Percentiles rank a stretch among this genome's conserved stretches.
phyloP scores from a whole-genome alignment of 352 stramenopile genomes.

The Peronospora belbahrii region DNA sequence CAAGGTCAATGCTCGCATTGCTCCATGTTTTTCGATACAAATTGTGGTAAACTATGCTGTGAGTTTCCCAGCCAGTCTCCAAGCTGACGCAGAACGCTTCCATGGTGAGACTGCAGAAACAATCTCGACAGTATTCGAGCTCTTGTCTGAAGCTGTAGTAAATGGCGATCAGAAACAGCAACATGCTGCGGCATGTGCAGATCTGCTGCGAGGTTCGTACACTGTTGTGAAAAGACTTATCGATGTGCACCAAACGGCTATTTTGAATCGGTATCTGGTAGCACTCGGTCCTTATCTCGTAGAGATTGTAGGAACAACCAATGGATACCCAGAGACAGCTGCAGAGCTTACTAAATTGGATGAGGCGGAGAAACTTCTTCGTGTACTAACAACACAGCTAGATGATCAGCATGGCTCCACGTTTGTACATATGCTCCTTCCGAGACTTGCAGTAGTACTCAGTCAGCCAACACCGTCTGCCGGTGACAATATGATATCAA shows the following conservation, averaged over 20 bases:
- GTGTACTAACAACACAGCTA: conserved; percentile 39
- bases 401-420: conserved; percentile 32
- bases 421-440: conserved; percentile 57
- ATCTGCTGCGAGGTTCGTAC: conserved; percentile 32
- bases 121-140: conserved; percentile 16
- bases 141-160: conserved; percentile 3
- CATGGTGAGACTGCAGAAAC: conserved; percentile 29
- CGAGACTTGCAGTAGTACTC: conserved; percentile 39
- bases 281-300: conserved; percentile 36
- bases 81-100: conserved; percentile 24
- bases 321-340: conserved; percentile 17
- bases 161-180: conserved; percentile 12
- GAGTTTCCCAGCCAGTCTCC: conserved; percentile 25
- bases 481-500: conserved; percentile 7
- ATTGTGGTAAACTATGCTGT: conserved; percentile 31
- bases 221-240: conserved; percentile 39
- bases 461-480: conserved; percentile 6
- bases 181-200: conserved; percentile 12
- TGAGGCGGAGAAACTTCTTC: conserved; percentile 41
- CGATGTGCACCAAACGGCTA: conserved; percentile 27
- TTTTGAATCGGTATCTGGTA: conserved; percentile 39
- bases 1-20: conserved; percentile 27
- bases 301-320: conserved; percentile 17
- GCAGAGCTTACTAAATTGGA: conserved; percentile 29
- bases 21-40: conserved; percentile 35